Evolutionary conservation across 371 early-diverging fungal species (phyloP).

Genomic region (Conidiobolus incongruus): DNA sequence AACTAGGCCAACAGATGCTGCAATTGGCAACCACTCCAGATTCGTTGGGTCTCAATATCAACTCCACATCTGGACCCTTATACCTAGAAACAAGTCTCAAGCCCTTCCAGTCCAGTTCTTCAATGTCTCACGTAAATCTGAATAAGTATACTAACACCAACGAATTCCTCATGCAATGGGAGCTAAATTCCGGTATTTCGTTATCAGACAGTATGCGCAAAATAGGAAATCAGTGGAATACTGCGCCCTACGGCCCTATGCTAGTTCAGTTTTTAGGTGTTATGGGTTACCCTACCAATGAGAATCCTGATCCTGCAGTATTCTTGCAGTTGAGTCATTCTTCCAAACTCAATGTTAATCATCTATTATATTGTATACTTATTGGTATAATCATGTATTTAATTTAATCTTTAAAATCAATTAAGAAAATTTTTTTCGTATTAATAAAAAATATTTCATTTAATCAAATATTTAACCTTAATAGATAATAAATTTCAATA

Average conservation of each 20-base stretch:
- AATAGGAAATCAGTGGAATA: neutral
- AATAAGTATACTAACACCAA: conserved; percentile 11
- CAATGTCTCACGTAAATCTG: conserved; percentile 23
- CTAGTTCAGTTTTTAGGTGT: neutral
- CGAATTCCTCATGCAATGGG: conserved; percentile 27
- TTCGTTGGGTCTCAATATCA: conserved; percentile 2
- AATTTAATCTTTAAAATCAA: too few relatives aligned
- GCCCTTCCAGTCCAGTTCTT: conserved; percentile 18
- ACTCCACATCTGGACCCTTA: conserved; percentile 1
- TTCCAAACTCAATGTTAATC: too few relatives aligned
- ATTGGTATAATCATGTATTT: too few relatives aligned
- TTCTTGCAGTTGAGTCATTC: too few relatives aligned
- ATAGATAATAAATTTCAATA: too few relatives aligned
- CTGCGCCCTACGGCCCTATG: conserved; percentile 2
- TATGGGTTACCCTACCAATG: conserved; percentile 4
- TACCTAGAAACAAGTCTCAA: conserved; percentile 11
- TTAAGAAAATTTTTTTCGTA: too few relatives aligned
- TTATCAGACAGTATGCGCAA: neutral
- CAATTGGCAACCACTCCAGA: conserved; percentile 4
- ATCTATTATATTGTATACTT: too few relatives aligned
- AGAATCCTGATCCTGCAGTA: conserved; percentile 1
- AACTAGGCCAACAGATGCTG: conserved; percentile 6
- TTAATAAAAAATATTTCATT: too few relatives aligned
- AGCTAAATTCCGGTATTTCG: neutral
- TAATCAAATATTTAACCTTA: too few relatives aligned